These are phyloP conservation scores for Paramecium pentaurelia DNA, from an alignment of 73 alveolate genomes.

Conservation along the genomic window DNA sequence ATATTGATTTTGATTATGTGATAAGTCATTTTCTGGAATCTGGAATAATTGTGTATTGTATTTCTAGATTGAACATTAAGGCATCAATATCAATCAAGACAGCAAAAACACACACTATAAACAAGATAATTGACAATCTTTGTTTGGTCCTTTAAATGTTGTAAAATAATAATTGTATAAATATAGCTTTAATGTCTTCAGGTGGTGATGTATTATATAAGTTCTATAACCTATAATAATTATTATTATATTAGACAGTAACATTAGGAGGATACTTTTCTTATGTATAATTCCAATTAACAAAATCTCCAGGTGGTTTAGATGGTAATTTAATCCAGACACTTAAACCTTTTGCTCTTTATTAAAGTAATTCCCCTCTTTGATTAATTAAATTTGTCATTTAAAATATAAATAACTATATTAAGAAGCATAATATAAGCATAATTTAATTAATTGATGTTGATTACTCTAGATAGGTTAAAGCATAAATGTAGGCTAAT, in stretches of 20 bases:
- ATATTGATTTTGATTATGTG: background rate
- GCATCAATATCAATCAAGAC: background rate
- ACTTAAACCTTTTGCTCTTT: conserved; percentile 44
- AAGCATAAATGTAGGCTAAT: conserved; percentile 27
- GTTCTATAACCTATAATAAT: conserved; percentile 1
- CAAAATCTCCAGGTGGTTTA: background rate
- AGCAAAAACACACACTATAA: background rate
- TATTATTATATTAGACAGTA: conserved; percentile 4
- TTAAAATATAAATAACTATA: background rate
- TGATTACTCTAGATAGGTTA: conserved; percentile 18
- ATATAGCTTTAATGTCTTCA: conserved; percentile 16
- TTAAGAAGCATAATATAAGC: background rate
- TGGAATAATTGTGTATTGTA: background rate
- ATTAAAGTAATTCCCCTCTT: conserved; percentile 1
- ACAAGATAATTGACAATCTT: background rate
- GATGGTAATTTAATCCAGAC: background rate
- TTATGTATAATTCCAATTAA: background rate
- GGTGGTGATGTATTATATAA: conserved; percentile 48
- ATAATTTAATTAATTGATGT: background rate
- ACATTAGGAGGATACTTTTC: conserved; percentile 39
- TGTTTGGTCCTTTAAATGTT: background rate
- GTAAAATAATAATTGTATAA: conserved; percentile 1
- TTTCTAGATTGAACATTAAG: background rate
- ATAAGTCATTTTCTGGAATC: background rate
- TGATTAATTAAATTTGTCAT: background rate